phyloP scores from a whole-genome alignment of 2,329 filamentous ascomycete genomes.

The Alternaria brassicicola region DNA sequence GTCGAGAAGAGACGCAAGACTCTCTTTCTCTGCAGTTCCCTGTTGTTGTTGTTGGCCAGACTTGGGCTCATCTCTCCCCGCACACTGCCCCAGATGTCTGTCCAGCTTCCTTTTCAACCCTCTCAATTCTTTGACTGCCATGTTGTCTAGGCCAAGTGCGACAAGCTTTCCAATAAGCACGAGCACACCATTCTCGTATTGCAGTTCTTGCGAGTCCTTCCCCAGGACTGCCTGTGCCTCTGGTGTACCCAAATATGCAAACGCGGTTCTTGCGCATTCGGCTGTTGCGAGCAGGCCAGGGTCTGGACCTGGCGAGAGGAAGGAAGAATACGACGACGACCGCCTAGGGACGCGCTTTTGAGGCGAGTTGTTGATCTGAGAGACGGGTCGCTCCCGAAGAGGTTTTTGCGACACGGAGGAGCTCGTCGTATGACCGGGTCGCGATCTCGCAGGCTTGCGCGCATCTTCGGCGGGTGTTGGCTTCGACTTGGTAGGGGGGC shows the following conservation, averaged over 20 bases:
- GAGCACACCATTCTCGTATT: slow-evolving; percentile 76
- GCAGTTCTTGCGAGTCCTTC: slow-evolving; percentile 64
- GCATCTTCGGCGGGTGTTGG: slow-evolving; percentile 34
- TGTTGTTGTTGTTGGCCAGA: slow-evolving; percentile 37
- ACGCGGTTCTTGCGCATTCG: slow-evolving; percentile 73
- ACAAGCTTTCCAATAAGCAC: slow-evolving; percentile 71
- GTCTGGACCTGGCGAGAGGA: slow-evolving; percentile 34
- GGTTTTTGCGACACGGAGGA: slow-evolving; percentile 61
- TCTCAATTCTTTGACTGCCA: slow-evolving; percentile 71
- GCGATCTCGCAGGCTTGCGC: slow-evolving; percentile 29
- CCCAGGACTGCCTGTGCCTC: slow-evolving; percentile 59
- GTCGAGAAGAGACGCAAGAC: slow-evolving; percentile 66
- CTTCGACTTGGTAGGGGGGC: slow-evolving; percentile 27
- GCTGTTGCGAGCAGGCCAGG: slow-evolving; percentile 60
- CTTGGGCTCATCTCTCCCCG: slow-evolving; percentile 12
- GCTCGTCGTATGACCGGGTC: slow-evolving; percentile 22
- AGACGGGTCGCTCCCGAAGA: slow-evolving; percentile 65
- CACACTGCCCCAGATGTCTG: slow-evolving; percentile 24
- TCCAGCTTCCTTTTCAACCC: slow-evolving; percentile 70
- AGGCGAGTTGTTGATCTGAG: slow-evolving; percentile 64
- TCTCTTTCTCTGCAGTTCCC: slow-evolving; percentile 49
- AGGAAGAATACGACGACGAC: slow-evolving; percentile 47
- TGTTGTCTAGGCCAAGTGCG: slow-evolving; percentile 67
- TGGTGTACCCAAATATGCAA: slow-evolving; percentile 66
- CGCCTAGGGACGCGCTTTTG: slow-evolving; percentile 44